Evolutionary conservation across 345 rosid genomes (phyloP).

Genomic region (Moricandia arvensis): DNA sequence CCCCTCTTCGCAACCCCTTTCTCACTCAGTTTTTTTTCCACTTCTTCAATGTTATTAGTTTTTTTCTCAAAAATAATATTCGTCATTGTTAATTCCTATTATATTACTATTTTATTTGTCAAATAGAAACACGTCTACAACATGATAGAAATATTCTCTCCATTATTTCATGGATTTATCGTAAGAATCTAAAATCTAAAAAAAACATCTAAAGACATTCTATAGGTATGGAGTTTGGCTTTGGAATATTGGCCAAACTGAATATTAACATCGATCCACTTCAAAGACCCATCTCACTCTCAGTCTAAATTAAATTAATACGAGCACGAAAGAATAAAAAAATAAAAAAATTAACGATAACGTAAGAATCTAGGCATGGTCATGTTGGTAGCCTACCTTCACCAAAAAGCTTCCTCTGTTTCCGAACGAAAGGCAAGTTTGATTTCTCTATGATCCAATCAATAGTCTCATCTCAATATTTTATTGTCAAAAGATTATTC

Average conservation of each 20-base stretch:
- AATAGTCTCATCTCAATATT: not conserved
- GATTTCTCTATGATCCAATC: too few relatives aligned
- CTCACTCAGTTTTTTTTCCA: slow-evolving; percentile 27
- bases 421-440: too few relatives aligned
- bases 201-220: not conserved
- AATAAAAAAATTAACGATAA: not conserved
- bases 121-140: not conserved
- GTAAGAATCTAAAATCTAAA: not conserved
- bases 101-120: not conserved
- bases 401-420: too few relatives aligned
- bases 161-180: not conserved
- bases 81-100: not conserved
- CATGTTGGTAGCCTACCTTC: too few relatives aligned
- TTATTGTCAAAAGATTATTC: too few relatives aligned
- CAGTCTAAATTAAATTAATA: not conserved
- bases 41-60: not conserved
- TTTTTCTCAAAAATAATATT: not conserved
- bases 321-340: not conserved
- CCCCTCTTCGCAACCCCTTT: slow-evolving; percentile 37
- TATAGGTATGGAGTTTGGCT: slow-evolving; percentile 2
- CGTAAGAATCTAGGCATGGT: too few relatives aligned
- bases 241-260: slow-evolving; percentile 10
- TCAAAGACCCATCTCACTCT: slow-evolving; percentile 9
- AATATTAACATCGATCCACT: slow-evolving; percentile 19
- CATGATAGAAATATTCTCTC: slow-evolving; percentile 8